Base-by-base conservation (phyloP, 2,329 filamentous ascomycete genomes). In the Penicillium nordicum region DNA sequence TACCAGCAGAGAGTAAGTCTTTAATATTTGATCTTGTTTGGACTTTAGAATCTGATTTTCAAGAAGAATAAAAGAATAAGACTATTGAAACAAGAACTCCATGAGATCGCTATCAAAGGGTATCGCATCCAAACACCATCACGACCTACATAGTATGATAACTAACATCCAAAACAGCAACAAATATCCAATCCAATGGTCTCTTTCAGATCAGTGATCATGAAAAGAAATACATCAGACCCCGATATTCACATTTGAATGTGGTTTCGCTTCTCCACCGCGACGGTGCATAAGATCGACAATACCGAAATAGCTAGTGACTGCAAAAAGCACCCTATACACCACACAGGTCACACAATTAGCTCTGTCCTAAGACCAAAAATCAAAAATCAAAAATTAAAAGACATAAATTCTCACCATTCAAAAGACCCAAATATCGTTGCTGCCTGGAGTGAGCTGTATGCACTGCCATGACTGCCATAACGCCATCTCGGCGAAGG, bases 381-480 rank as follows among this genome's bases (percentile, higher is more conserved):
- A 21, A 0, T 2, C 16, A 48, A 16, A 38, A 1, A 4, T 2
- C 16, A 48, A 16, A 38, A 1, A 4, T 3, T 8, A 38, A 16
- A 21, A 23, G 37, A 30, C 14, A 45, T 2, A 25, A 45, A 43
- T 25, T 23, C 72, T 66, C 66, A 78, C 76, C 81, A 76, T 67
- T 80, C 67, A 70, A 80, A 78, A 42, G 77, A 74, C 0, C 71
- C 77, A 67, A 82, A 79, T 4, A 78, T 77, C 18, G 74, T 73
- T 5, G 76, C 77, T 16, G 79, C 79, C 74, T 88, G 84, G 9
- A 82, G 75, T 11, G 82, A 77, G 43, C 79, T 78, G 72, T 89
- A 92, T 16, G 78, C 79, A 18, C 73, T 76, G 41, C 79, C 77
- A 41, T 76, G 79, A 68, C 21, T 21, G 21, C 21, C 21, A 21